Conservation (phyloP, 306 rosid genomes). For the Oxytropis ochrocephala region DNA sequence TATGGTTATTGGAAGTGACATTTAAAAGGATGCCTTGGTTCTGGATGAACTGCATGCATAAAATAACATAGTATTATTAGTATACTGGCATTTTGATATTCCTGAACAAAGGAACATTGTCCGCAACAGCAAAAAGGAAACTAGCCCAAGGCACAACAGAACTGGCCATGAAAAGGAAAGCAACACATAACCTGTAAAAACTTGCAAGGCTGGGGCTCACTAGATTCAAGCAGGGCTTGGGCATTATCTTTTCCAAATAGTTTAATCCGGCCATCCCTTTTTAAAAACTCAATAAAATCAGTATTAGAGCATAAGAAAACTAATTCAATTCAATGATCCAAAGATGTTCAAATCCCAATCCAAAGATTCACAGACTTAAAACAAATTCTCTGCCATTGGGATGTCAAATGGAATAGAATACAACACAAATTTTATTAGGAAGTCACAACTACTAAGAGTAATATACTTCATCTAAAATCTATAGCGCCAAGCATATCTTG, state of each 20-base stretch:
- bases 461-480: not conserved
- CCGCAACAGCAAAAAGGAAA: not conserved
- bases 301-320: not conserved
- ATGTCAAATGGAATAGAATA: not conserved
- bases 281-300: conserved; percentile 1
- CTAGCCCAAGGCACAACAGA: not conserved
- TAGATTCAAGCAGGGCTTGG: conserved; percentile 71
- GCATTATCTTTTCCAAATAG: conserved; percentile 72
- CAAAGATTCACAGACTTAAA: not conserved
- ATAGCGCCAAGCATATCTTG: too few relatives aligned
- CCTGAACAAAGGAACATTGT: not conserved
- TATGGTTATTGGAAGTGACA: conserved; percentile 52
- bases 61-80: conserved; percentile 11
- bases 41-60: conserved; percentile 59
- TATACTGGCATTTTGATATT: not conserved
- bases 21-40: conserved; percentile 70
- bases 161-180: not conserved
- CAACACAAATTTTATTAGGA: not conserved
- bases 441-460: not conserved
- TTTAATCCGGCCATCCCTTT: conserved; percentile 83
- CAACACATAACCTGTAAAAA: conserved; percentile 53
- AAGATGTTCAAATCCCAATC: conserved; percentile 8
- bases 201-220: conserved; percentile 63
- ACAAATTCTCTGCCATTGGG: not conserved
- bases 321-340: not conserved